Evolutionary conservation across 257 asterid species (phyloP).

Genomic region (Solanum rostratum): DNA sequence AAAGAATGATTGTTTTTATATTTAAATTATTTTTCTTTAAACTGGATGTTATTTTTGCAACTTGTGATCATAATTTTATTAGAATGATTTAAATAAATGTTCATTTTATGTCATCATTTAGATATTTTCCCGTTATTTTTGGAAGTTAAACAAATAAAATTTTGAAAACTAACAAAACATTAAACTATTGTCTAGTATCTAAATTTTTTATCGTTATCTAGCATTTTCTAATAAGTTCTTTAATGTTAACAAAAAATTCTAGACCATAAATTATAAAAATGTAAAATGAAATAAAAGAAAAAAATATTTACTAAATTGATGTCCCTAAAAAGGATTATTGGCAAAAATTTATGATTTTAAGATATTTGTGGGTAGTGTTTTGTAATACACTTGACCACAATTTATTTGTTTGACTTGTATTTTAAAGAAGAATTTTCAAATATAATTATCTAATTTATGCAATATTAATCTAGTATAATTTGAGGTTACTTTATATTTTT

Average conservation of each 20-base stretch:
- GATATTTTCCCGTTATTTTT: too few species aligned
- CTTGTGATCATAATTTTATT: neutral
- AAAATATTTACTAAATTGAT: neutral
- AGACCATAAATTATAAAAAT: neutral
- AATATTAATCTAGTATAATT: neutral
- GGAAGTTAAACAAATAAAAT: too few species aligned
- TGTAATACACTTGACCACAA: neutral
- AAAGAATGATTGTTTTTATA: neutral
- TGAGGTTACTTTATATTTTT: neutral
- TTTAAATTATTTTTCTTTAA: neutral
- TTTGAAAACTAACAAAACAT: too few species aligned
- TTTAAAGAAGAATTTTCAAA: neutral
- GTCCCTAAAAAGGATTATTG: neutral
- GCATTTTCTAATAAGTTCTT: neutral
- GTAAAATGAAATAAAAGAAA: neutral
- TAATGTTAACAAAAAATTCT: neutral
- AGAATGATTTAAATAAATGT: neutral
- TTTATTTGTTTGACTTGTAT: neutral
- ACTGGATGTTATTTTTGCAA: neutral
- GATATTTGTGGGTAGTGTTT: neutral
- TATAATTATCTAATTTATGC: neutral
- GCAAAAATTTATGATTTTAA: neutral
- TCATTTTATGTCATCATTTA: neutral
- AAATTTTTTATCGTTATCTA: too few species aligned
- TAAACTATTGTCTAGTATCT: neutral